Conservation (phyloP, 345 rosid species). For the Leavenworthia alabamica region DNA sequence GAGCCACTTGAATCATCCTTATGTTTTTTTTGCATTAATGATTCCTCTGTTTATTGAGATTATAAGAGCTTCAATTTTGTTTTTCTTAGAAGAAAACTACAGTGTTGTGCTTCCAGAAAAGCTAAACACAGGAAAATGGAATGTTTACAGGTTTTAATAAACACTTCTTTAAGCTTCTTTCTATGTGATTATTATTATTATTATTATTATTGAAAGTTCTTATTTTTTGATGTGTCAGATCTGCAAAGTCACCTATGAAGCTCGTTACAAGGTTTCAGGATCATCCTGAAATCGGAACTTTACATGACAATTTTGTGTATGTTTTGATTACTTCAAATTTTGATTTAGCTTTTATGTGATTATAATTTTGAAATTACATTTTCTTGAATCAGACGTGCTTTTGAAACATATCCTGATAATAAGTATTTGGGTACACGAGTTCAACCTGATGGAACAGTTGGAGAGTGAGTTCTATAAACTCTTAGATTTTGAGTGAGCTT, state of each 20-base stretch:
- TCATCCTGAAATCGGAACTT: slow-evolving; percentile 71
- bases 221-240: slow-evolving; percentile 35
- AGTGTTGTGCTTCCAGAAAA: slow-evolving; percentile 77
- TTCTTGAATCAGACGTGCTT: slow-evolving; percentile 45
- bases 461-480: slow-evolving; percentile 63
- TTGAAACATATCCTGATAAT: slow-evolving; percentile 48
- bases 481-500: neutral
- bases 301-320: slow-evolving; percentile 76
- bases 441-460: slow-evolving; percentile 59
- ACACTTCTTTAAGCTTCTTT: neutral
- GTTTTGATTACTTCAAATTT: slow-evolving; percentile 10
- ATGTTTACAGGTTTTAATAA: slow-evolving; percentile 58
- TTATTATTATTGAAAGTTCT: neutral
- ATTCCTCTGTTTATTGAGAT: slow-evolving; percentile 1
- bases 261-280: slow-evolving; percentile 54
- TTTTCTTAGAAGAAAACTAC: slow-evolving; percentile 39
- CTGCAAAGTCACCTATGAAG: slow-evolving; percentile 51
- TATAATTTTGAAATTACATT: neutral
- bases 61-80: neutral
- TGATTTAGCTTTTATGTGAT: neutral
- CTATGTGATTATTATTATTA: neutral
- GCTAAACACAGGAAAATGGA: slow-evolving; percentile 70
- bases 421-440: slow-evolving; percentile 78
- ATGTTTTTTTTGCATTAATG: neutral
- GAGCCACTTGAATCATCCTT: neutral